phyloP scores from a whole-genome alignment of 179 eudicot species.

The Actinidia chinensis region DNA sequence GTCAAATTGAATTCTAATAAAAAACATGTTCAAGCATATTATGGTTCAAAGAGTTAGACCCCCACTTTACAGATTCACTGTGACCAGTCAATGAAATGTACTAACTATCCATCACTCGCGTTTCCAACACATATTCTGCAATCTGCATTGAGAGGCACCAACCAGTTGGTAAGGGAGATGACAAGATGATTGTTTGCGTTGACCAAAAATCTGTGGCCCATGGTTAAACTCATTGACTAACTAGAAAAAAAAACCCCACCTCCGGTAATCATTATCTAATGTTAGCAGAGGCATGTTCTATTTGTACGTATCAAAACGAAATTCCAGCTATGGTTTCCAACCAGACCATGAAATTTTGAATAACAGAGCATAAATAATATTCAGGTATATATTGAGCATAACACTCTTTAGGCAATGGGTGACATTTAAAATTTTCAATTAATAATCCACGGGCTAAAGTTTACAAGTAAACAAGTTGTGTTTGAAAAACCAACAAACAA shows the following conservation, averaged over 20 bases:
- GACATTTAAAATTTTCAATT: too few species aligned
- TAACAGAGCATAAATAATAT: too few species aligned
- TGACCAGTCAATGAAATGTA: conserved; percentile 98
- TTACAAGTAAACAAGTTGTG: neutral
- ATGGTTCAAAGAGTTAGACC: conserved; percentile 5
- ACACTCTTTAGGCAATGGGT: too few species aligned
- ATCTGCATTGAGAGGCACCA: conserved; percentile 51
- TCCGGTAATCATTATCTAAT: too few species aligned
- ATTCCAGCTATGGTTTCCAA: too few species aligned
- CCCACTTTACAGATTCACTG: conserved; percentile 83
- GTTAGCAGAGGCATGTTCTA: too few species aligned
- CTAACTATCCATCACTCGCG: conserved; percentile 97
- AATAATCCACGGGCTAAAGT: neutral
- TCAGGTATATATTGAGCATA: too few species aligned
- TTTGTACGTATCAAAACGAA: too few species aligned
- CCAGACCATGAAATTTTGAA: too few species aligned
- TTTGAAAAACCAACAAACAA: neutral
- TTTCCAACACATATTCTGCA: conserved; percentile 99
- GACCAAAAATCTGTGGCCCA: too few species aligned
- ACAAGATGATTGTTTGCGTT: neutral
- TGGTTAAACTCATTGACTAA: too few species aligned
- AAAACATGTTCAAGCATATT: neutral
- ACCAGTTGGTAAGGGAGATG: neutral
- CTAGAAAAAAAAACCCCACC: too few species aligned
- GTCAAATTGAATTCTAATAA: neutral